Evolutionary conservation across 768 basidiomycete genomes (phyloP), one percentile per base, ranked within the genome.

Genomic region (Austroboletus festivus): DNA sequence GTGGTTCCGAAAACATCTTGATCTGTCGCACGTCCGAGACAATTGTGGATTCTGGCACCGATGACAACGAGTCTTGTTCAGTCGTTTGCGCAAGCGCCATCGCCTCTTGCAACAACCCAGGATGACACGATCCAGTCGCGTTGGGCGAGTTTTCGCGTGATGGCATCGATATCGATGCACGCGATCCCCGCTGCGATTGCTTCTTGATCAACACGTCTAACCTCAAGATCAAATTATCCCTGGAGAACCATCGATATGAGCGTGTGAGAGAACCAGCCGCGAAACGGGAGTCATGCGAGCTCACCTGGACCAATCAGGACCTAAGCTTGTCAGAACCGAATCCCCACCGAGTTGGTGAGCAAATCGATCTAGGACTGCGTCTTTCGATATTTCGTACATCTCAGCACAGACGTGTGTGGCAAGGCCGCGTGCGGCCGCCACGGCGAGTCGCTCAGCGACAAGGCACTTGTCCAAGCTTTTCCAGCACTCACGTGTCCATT

Each of bases 401-500:
- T 77, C 69, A 1, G 75, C 84, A 38, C 85, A 53, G 9, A 63
- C 62, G 33, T 72, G 68, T 37, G 63, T 60, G n/a, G 37, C 42
- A 2, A 60, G 41, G 22, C 64, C 54, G 49, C 42, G 57, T 33
- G 50, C 61, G 55, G 53, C 64, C 3, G 73, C 80, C 39, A 79
- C 55, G 3, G 75, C 73, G 13, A 86, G 64, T 26, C 86, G 72
- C 61, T 85, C 81, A 45, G 87, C 85, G 11, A 85, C 84, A 53
- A 91, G 85, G 58, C 86, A 89, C 20, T 78, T 79, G 64, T 93
- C 90, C 42, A 93, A 72, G 41, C 73, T 60, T 63, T 86, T 90
- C 90, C 90, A 93, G 44, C 91, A 86, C 19, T 79, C 78, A 58
- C 84, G 85, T 4, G 75, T 73, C 90, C 90, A 93, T 34, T 66